A percentile compares a stretch with the other conserved stretches of the same genome.
Evolutionary conservation across 2,329 filamentous ascomycete genomes (phyloP).

Genomic region (Ilyonectria mors-panacis): DNA sequence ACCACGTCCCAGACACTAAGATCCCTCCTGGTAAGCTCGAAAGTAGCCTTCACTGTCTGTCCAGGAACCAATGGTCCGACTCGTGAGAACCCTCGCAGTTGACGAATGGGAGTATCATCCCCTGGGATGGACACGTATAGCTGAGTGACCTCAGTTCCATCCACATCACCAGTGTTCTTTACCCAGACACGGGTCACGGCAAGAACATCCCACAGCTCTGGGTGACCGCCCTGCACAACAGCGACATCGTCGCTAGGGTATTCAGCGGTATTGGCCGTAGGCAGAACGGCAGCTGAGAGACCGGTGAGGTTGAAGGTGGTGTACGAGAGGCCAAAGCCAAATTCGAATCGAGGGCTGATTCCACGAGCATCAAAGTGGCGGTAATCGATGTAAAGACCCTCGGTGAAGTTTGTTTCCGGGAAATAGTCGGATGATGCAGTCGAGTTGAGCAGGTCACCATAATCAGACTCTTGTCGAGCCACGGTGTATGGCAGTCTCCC

Average conservation of each 20-base stretch:
- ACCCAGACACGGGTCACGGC: background rate
- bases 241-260: background rate
- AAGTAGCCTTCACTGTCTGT: background rate
- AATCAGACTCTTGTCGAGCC: constrained; percentile 60
- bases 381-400: constrained; percentile 3
- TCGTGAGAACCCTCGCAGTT: background rate
- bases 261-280: background rate
- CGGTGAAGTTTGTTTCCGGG: background rate
- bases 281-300: background rate
- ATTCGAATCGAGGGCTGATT: background rate
- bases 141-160: background rate
- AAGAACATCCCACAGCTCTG: background rate
- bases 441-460: background rate
- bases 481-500: constrained; percentile 76
- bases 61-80: background rate
- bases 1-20: background rate
- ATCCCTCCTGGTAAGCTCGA: background rate
- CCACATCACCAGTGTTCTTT: background rate
- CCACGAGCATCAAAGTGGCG: background rate
- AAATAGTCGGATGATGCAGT: background rate
- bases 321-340: background rate
- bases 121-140: background rate
- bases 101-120: background rate
- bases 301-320: background rate
- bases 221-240: background rate